Conservation (phyloP, 2,329 filamentous ascomycete genomes). For the Pseudocercospora pini-densiflorae region DNA sequence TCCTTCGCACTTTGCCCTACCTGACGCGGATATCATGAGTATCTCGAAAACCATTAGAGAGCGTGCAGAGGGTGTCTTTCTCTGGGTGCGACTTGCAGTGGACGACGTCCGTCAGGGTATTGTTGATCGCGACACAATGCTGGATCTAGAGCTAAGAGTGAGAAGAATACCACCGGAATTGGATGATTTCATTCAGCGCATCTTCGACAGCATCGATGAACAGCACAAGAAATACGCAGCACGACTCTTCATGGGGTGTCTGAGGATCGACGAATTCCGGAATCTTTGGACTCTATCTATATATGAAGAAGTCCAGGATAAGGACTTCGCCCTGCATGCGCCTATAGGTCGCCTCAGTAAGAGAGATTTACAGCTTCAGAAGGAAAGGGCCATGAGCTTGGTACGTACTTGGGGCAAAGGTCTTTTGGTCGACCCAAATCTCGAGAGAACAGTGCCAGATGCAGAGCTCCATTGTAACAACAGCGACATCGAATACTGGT, state of each 20-base stretch:
- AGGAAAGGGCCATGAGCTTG: too few species aligned
- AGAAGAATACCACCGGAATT: background rate
- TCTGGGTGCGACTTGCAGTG: background rate
- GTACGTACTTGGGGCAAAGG: too few species aligned
- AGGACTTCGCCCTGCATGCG: too few species aligned
- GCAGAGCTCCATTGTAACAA: background rate
- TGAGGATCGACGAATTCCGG: background rate
- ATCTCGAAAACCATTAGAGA: background rate
- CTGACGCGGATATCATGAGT: background rate
- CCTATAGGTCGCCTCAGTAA: too few species aligned
- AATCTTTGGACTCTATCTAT: too few species aligned
- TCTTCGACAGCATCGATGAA: constrained; percentile 2
- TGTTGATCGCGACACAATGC: background rate
- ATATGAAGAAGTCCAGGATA: too few species aligned
- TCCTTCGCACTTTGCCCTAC: background rate
- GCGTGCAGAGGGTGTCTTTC: constrained; percentile 4
- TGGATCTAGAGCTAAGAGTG: background rate
- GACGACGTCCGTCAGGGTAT: background rate
- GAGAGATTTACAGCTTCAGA: too few species aligned
- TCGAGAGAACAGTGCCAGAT: too few species aligned
- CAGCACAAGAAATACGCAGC: background rate
- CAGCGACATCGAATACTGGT: background rate
- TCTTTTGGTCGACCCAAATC: too few species aligned
- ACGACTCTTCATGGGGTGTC: background rate
- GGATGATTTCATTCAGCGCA: background rate